Evolutionary conservation across 2,329 filamentous ascomycete species (phyloP), one percentile per base, ranked within the genome.

Genomic region (Phialophora macrospora): DNA sequence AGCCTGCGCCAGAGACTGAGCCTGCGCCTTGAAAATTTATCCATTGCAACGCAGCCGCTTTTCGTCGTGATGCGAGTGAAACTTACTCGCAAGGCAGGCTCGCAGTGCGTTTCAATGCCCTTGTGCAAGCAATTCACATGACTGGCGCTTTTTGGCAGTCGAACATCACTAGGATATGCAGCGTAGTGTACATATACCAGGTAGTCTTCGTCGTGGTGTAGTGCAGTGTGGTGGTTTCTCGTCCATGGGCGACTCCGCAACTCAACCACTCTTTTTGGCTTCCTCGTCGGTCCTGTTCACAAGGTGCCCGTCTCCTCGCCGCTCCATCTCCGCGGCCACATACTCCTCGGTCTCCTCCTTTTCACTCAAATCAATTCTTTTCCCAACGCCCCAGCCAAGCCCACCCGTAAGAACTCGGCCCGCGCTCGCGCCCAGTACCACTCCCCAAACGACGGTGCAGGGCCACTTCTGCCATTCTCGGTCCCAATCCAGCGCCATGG

Each of bases 401-500:
- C 49, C 51, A 49, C 58, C 65, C 9, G 71, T 72, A 9, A 72
- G 22, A 2, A 67, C 17, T 32, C 69, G 67, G 6, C 93, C 93
- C 12, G 91, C 70, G 0, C 87, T 82, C 77, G 91, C 93, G 0
- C 95, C 95, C 5, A 87, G 79, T 77, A 96, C 98, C 20, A 90
- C 83, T 2, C 95, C 95, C 1, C 86, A 88, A 4, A 98, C 79
- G 65, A 99, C 90, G 0, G 95, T 99, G 55, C 98, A 89, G 0
- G 95, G 95, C 91, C 94, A 99, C 77, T 90, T 91, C 85, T 99
- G 95, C 95, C 95, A 99, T 72, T 96, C 93, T n/a, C 95, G 88
- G 77, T 99, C 95, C 94, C 94, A 98, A 77, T 99, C 95, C 71
- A 99, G 81, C 1, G 95, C 95, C 72, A 99, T 98, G 0, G 96